A percentile compares a stretch with the other conserved stretches of the same genome.
Evolutionary conservation across 768 basidiomycete species (phyloP).

Genomic region (Lactarius hatsudake): DNA sequence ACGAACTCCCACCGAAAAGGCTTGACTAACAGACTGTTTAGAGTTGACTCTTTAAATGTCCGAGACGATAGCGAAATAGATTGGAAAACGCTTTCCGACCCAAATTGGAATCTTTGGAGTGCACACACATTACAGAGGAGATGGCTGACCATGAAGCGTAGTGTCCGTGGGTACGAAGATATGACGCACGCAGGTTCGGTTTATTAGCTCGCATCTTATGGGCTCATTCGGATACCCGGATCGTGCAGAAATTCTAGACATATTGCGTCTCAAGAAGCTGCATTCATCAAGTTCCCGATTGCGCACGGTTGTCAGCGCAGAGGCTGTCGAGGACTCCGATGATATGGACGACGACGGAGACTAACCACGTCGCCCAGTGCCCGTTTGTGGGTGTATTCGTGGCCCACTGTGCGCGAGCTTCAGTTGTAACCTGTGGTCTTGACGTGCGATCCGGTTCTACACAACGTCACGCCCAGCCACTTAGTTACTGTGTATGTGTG

Average conservation of each 20-base stretch:
- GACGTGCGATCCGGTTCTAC: background rate
- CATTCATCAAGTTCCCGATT: conserved; percentile 45
- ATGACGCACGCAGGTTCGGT: conserved; percentile 74
- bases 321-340: conserved; percentile 36
- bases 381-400: background rate
- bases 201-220: background rate
- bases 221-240: background rate
- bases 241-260: conserved; percentile 72
- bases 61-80: conserved; percentile 81
- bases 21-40: conserved; percentile 32
- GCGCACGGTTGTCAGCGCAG: conserved; percentile 35
- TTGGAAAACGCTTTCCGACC: conserved; percentile 74
- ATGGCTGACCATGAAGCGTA: conserved; percentile 76
- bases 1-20: conserved; percentile 5
- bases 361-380: background rate
- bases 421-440: background rate
- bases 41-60: conserved; percentile 71
- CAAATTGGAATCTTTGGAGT: conserved; percentile 83
- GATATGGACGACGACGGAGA: conserved; percentile 14
- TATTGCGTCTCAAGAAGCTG: conserved; percentile 70
- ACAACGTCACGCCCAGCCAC: background rate
- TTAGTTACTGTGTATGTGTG: background rate
- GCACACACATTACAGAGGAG: conserved; percentile 75
- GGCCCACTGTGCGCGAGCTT: background rate
- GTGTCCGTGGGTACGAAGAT: conserved; percentile 73